Evolutionary conservation across 306 rosid genomes (phyloP), one percentile per base, ranked within the genome.

Genomic region (Glycine soja): DNA sequence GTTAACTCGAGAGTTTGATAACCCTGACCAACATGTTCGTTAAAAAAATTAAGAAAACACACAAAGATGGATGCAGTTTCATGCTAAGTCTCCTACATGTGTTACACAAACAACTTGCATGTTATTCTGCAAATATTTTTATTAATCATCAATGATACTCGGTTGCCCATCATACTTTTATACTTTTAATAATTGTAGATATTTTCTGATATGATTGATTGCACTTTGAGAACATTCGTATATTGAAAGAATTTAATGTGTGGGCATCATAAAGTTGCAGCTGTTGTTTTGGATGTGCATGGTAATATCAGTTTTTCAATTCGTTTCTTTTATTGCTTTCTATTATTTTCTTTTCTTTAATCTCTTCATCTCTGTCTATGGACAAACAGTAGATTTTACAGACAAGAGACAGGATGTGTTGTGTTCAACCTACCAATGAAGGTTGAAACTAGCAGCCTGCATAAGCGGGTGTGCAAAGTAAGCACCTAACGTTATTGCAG

Each of bases 401-500:
- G 32, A 74, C 68, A 76, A 77, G 15, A 24, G 1, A 47, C 36
- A 73, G 32, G 24, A 66, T 8, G 58, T 24, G 53, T 58, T 72
- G 86, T 91, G 10, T 7, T 70, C 84, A 89, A 18, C 4, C 56
- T 69, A 95, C 99, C 99, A 95, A 84, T 89, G 97, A 86, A 95
- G 97, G 19, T 76, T 87, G 79, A 82, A 93, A 86, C 98, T 93
- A 30, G 90, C 90, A 9, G 93, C 90, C 74, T 88, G 97, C 99
- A 95, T 93, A 47, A 91, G 90, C 1, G 99, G 98, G 79, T 95
- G 99, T 8, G 93, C 98, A 75, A 93, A 84, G 80, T 95, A 95
- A 36, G 94, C 96, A 61, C 99, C 99, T 70, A 95, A 30, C 5
- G 99, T 93, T 72, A 95, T 0, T 64, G 89, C 93, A 51, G 99